These are phyloP conservation scores for Sphenostylis stenocarpa DNA, from an alignment of 306 rosid genomes.

Conservation along the genomic window DNA sequence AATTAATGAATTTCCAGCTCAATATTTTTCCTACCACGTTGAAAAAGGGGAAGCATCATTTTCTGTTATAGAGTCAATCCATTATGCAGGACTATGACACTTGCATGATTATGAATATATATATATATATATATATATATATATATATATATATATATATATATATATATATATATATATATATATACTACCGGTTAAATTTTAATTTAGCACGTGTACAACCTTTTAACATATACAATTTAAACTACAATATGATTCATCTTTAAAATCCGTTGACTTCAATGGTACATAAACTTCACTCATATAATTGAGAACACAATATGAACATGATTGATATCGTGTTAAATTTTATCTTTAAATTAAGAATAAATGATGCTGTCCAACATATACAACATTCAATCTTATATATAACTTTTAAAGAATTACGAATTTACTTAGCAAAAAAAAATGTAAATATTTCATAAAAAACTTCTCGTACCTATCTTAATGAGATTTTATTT, in stretches of 20 bases:
- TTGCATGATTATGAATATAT: neutral
- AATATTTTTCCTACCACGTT: constrained; percentile 26
- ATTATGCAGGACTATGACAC: constrained; percentile 21
- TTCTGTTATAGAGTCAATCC: constrained; percentile 36
- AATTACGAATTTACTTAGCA: neutral
- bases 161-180: no score
- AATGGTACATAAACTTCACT: neutral
- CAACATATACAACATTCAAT: neutral
- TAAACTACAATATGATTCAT: neutral
- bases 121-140: no score
- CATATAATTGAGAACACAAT: neutral
- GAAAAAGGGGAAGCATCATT: constrained; percentile 34
- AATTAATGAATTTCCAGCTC: neutral
- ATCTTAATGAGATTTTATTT: no score
- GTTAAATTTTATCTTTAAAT: neutral
- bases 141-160: no score
- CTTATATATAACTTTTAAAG: neutral
- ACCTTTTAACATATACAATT: neutral
- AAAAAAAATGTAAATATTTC: no score
- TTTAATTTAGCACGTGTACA: neutral
- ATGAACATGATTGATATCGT: neutral
- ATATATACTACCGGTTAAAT: neutral
- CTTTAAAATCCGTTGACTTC: neutral
- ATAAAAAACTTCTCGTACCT: no score
- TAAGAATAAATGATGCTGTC: neutral